Percentiles rank a stretch among this genome's conserved stretches.
phyloP scores from a whole-genome alignment of 768 basidiomycete species.

The Leccinellum rugosiceps region DNA sequence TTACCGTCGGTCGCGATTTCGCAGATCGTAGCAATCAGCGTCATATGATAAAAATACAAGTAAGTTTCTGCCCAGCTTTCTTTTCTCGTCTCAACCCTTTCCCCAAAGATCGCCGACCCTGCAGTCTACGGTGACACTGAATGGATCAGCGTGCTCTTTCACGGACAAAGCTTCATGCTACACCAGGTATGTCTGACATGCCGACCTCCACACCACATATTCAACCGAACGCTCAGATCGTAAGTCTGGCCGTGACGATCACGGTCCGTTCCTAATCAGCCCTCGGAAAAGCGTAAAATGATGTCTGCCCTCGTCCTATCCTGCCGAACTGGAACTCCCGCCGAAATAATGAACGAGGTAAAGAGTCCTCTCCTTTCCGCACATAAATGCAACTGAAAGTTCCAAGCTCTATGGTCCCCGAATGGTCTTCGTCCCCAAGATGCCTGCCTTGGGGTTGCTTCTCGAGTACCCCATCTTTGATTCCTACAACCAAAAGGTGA shows the following conservation, averaged over 20 bases:
- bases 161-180: constrained; percentile 98
- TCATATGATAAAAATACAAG: constrained; percentile 87
- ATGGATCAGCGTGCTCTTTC: constrained; percentile 91
- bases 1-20: constrained; percentile 86
- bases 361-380: not conserved
- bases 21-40: constrained; percentile 77
- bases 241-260: constrained; percentile 15
- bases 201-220: not conserved
- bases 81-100: not conserved
- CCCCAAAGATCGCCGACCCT: constrained; percentile 74
- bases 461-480: constrained; percentile 85
- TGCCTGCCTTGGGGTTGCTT: constrained; percentile 90
- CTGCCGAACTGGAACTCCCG: constrained; percentile 72
- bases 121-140: constrained; percentile 87
- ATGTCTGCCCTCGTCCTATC: constrained; percentile 81
- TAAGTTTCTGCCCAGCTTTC: constrained; percentile 22
- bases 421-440: constrained; percentile 85
- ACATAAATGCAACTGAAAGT: not conserved
- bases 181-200: constrained; percentile 66
- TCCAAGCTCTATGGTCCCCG: constrained; percentile 72
- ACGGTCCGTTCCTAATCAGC: constrained; percentile 8
- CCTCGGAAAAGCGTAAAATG: constrained; percentile 83
- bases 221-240: constrained; percentile 27
- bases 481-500: constrained; percentile 66
- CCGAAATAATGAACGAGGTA: constrained; percentile 73